A percentile compares a stretch with the other conserved stretches of the same genome.
phyloP scores from a whole-genome alignment of 805 yeast genomes.

The Starmera caribaea region DNA sequence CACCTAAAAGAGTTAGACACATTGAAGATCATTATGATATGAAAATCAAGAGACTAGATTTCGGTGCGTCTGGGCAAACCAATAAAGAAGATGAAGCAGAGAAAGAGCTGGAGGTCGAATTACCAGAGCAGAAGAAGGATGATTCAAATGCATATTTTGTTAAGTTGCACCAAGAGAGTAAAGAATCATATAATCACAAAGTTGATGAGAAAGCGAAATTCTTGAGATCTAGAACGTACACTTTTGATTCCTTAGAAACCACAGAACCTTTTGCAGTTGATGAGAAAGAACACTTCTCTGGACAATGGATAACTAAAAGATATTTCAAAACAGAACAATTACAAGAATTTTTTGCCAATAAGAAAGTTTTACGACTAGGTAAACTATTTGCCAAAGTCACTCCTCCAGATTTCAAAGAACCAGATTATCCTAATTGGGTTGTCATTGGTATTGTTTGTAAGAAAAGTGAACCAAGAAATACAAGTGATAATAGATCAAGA shows the following conservation, averaged over 20 bases:
- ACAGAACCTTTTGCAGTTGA: slow-evolving; percentile 23
- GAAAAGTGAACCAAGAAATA: slow-evolving; percentile 43
- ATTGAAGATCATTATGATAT: slow-evolving; percentile 9
- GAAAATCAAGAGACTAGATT: not conserved
- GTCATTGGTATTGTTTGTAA: slow-evolving; percentile 56
- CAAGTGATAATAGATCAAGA: slow-evolving; percentile 36
- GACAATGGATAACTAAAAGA: slow-evolving; percentile 32
- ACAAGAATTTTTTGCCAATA: slow-evolving; percentile 30
- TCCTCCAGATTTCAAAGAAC: slow-evolving; percentile 64
- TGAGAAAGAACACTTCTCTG: slow-evolving; percentile 38
- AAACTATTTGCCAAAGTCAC: slow-evolving; percentile 53
- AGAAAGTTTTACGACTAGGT: slow-evolving; percentile 46
- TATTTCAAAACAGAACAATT: slow-evolving; percentile 33
- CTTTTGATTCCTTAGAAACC: slow-evolving; percentile 23
- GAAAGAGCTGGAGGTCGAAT: too few species aligned
- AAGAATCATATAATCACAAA: slow-evolving; percentile 16
- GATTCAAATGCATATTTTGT: slow-evolving; percentile 21
- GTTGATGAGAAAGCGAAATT: slow-evolving; percentile 16
- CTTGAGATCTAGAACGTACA: slow-evolving; percentile 26
- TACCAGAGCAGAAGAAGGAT: not conserved
- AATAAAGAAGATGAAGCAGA: too few species aligned
- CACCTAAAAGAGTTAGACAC: not conserved
- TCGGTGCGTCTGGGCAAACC: too few species aligned
- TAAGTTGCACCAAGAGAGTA: slow-evolving; percentile 18
- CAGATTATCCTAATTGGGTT: slow-evolving; percentile 70